These are phyloP conservation scores for Cetradonia linearis DNA, from an alignment of 495 filamentous ascomycete genomes.

Conservation along the genomic window DNA sequence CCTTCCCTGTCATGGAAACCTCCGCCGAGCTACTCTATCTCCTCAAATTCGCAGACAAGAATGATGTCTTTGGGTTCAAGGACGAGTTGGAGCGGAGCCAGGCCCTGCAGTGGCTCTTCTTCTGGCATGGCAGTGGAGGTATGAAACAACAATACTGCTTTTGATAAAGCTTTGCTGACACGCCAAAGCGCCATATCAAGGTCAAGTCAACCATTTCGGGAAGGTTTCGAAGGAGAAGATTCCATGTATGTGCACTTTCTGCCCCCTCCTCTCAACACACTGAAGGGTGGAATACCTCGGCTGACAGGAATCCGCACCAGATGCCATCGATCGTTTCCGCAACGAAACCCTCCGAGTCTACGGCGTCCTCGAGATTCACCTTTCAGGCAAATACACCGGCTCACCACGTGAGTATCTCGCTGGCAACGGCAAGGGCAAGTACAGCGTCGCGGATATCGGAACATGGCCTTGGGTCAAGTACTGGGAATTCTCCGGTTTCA, in stretches of 20 bases:
- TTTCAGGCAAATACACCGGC: constrained; percentile 27
- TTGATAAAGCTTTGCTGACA: not conserved
- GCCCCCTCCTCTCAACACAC: not conserved
- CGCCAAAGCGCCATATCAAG: constrained; percentile 24
- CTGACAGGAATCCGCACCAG: constrained; percentile 14
- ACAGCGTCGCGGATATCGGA: constrained; percentile 44
- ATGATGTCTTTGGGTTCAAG: constrained; percentile 32
- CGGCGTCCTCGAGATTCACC: constrained; percentile 45
- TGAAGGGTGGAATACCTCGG: not conserved
- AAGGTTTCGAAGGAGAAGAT: constrained; percentile 37
- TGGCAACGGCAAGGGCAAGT: constrained; percentile 45
- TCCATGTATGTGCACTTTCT: constrained; percentile 29
- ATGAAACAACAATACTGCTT: not conserved
- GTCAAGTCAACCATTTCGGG: constrained; percentile 30
- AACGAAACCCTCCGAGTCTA: constrained; percentile 45
- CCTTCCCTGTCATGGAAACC: constrained; percentile 44
- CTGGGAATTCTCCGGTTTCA: constrained; percentile 35
- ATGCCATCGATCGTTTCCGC: constrained; percentile 43
- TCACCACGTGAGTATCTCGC: constrained; percentile 42
- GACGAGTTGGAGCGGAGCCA: constrained; percentile 28
- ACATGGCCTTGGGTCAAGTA: constrained; percentile 47
- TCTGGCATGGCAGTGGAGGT: constrained; percentile 30
- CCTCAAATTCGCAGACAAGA: constrained; percentile 38
- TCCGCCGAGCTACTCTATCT: constrained; percentile 44
- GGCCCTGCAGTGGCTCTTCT: constrained; percentile 28